phyloP scores from a whole-genome alignment of 192 early-diverging fungal species.

The Gryganskiella cystojenkinii region DNA sequence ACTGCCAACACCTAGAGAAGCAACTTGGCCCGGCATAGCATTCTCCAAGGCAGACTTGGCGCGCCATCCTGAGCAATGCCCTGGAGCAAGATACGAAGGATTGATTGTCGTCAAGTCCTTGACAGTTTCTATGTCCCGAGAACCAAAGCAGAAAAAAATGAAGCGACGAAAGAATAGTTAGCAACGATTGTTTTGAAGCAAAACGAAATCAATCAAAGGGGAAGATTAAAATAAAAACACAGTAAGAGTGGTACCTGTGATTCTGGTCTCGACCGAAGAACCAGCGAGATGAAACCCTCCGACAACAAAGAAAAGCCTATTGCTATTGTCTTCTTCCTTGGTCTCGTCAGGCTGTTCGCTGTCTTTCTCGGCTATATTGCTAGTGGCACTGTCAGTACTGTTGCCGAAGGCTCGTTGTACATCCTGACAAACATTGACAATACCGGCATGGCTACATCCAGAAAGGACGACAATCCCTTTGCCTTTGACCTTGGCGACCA shows the following conservation, averaged over 20 bases:
- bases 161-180: not conserved
- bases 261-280: constrained; percentile 26
- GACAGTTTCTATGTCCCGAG: constrained; percentile 24
- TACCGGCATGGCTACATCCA: constrained; percentile 51
- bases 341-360: not conserved
- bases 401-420: constrained; percentile 24
- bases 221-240: not conserved
- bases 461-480: constrained; percentile 48
- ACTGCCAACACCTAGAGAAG: constrained; percentile 33
- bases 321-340: not conserved
- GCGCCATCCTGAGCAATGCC: constrained; percentile 54
- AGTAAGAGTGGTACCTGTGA: constrained; percentile 11
- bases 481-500: constrained; percentile 32
- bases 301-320: constrained; percentile 34
- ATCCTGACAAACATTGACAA: constrained; percentile 46
- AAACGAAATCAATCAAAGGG: not conserved
- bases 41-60: constrained; percentile 45
- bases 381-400: no score
- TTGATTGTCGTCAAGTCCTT: constrained; percentile 28
- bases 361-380: no score
- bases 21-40: constrained; percentile 33
- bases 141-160: not conserved
- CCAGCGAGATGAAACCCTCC: constrained; percentile 55
- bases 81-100: constrained; percentile 44
- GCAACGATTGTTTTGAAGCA: not conserved